Percentiles rank a stretch among this genome's conserved stretches.
Conservation (phyloP, 2,329 filamentous ascomycete species). For the Tolypocladium ophioglossoides region DNA sequence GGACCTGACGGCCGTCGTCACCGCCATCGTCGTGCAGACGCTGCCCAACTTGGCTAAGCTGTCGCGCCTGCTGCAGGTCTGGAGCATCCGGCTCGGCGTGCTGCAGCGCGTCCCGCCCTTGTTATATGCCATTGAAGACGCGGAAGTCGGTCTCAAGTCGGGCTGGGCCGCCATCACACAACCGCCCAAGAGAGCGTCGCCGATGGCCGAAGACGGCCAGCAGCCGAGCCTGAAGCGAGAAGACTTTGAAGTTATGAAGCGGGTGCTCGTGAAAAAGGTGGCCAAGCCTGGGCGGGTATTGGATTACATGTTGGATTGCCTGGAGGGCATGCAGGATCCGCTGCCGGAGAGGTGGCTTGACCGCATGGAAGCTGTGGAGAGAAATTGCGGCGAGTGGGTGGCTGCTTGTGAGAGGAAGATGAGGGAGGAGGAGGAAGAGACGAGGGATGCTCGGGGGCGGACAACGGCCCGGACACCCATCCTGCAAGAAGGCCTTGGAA, state of each 20-base stretch:
- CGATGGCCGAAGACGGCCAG: conserved; percentile 6
- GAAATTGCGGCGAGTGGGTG: conserved; percentile 70
- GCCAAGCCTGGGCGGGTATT: conserved; percentile 59
- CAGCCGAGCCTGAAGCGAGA: conserved; percentile 25
- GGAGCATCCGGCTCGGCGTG: conserved; percentile 67
- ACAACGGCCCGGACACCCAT: not conserved
- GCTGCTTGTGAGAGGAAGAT: conserved; percentile 65
- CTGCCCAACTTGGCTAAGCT: conserved; percentile 72
- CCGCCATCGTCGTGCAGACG: conserved; percentile 81
- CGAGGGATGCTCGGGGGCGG: not conserved
- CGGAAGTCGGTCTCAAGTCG: conserved; percentile 51
- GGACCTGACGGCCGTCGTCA: conserved; percentile 82
- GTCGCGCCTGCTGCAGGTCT: conserved; percentile 60
- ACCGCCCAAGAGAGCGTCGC: conserved; percentile 10
- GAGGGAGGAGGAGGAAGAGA: conserved; percentile 55
- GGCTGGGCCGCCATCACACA: conserved; percentile 53
- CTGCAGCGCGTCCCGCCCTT: conserved; percentile 63
- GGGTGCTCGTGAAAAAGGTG: conserved; percentile 58
- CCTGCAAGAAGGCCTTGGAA: not conserved
- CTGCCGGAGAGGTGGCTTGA: conserved; percentile 84
- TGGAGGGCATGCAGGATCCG: conserved; percentile 77
- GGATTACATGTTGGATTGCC: conserved; percentile 75
- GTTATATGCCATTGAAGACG: conserved; percentile 53
- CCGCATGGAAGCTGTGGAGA: conserved; percentile 69
- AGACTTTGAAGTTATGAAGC: conserved; percentile 48